Evolutionary conservation across 768 basidiomycete genomes (phyloP).

Genomic region (Tylopilus cervinicoccineus): DNA sequence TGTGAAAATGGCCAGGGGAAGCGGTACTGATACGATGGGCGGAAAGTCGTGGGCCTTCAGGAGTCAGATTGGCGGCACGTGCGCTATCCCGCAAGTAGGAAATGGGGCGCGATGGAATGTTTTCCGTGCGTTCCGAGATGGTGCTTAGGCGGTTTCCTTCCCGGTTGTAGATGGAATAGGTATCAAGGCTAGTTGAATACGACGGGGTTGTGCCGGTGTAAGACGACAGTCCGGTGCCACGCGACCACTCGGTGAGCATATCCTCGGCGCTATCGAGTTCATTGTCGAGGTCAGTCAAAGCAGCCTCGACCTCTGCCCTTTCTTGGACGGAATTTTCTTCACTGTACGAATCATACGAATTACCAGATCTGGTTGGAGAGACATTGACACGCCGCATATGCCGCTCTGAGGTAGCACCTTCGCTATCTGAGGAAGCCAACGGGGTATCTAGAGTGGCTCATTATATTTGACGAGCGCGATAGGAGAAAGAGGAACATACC

Average conservation of each 20-base stretch:
- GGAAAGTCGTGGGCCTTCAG: constrained; percentile 47
- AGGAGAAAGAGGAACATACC: constrained; percentile 35
- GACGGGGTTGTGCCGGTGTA: constrained; percentile 32
- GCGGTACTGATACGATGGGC: constrained; percentile 35
- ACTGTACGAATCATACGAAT: constrained; percentile 49
- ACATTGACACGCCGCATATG: constrained; percentile 52
- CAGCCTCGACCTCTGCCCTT: constrained; percentile 58
- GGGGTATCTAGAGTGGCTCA: constrained; percentile 36
- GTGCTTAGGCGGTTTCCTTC: constrained; percentile 58
- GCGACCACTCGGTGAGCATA: constrained; percentile 64
- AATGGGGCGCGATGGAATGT: constrained; percentile 53
- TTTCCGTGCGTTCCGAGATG: constrained; percentile 77
- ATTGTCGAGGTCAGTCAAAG: constrained; percentile 62
- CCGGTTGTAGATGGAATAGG: constrained; percentile 36
- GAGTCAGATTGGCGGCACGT: constrained; percentile 37
- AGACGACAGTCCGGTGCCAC: constrained; percentile 32
- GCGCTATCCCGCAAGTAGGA: constrained; percentile 37
- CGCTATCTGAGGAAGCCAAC: constrained; percentile 44
- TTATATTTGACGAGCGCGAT: background rate
- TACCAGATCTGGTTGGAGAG: constrained; percentile 45
- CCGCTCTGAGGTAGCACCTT: constrained; percentile 42
- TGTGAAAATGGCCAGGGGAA: constrained; percentile 42
- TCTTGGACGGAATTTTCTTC: constrained; percentile 50
- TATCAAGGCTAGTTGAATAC: constrained; percentile 35
- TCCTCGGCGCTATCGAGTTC: constrained; percentile 65